Percentiles rank a stretch among this genome's conserved stretches.
phyloP scores from a whole-genome alignment of 345 rosid species.

The Linum trigynum region DNA sequence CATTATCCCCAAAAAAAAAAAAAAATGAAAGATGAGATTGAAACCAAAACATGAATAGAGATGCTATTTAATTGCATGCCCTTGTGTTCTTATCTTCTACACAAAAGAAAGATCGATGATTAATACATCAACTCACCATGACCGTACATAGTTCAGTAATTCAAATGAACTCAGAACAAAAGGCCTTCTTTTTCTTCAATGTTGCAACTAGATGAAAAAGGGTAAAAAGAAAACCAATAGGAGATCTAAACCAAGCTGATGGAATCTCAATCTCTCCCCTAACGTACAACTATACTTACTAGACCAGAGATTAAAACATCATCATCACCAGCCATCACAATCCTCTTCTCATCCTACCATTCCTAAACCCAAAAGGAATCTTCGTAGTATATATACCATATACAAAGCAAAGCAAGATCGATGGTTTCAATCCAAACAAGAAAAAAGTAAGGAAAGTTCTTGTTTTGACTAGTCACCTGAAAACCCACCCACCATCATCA shows the following conservation, averaged over 20 bases:
- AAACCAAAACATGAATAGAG: no score
- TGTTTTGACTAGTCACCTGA: neutral
- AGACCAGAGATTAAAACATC: neutral
- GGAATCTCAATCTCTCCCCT: neutral
- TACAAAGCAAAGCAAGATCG: neutral
- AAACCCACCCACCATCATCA: conserved; percentile 4
- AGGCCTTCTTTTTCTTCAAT: neutral
- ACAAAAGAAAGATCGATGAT: neutral
- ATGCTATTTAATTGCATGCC: no score
- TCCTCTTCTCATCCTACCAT: neutral
- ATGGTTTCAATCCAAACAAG: no score
- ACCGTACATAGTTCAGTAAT: neutral
- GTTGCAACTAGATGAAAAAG: neutral
- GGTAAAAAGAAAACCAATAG: neutral
- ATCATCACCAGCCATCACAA: neutral
- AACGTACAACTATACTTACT: neutral
- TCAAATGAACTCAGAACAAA: neutral
- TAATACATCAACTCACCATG: neutral
- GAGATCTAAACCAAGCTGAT: neutral
- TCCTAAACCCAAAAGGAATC: neutral
- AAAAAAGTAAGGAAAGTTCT: neutral
- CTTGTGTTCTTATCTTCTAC: no score
- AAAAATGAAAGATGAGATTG: no score
- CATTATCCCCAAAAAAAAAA: no score
- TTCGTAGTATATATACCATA: neutral